Percentiles rank a stretch among this genome's conserved stretches.
Evolutionary conservation across 163 green algal genomes (phyloP).

Genomic region (Trebouxiophyceae sp.): DNA sequence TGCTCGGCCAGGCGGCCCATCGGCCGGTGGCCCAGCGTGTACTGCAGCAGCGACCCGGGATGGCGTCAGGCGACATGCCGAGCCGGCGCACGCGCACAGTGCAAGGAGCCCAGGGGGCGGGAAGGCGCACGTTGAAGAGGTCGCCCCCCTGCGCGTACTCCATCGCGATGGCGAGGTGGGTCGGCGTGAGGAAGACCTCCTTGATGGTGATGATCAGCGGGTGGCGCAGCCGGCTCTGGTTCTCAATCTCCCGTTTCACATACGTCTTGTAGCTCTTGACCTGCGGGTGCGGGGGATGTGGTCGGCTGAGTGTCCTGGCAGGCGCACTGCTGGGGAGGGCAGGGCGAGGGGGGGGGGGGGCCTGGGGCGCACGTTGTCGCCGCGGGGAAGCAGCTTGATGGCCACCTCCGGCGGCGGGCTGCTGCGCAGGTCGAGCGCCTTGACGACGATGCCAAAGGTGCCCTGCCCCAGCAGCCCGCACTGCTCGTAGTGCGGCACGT

Average conservation of each 20-base stretch:
- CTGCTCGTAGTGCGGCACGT: slow-evolving; percentile 7
- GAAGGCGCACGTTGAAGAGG: slow-evolving; percentile 22
- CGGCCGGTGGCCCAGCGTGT: slow-evolving; percentile 14
- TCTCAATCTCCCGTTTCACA: slow-evolving; percentile 28
- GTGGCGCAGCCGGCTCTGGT: slow-evolving; percentile 27
- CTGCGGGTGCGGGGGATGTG: not conserved
- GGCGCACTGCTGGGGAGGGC: not conserved
- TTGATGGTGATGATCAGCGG: slow-evolving; percentile 20
- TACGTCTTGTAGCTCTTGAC: slow-evolving; percentile 26
- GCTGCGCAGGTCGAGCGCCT: slow-evolving; percentile 15
- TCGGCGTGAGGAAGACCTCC: slow-evolving; percentile 46
- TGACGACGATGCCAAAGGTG: slow-evolving; percentile 30
- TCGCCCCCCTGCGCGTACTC: slow-evolving; percentile 52
- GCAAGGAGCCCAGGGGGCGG: not conserved
- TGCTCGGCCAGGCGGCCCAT: slow-evolving; percentile 59
- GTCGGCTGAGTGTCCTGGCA: not conserved
- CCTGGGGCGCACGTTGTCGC: slow-evolving; percentile 27
- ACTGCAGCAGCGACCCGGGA: no score
- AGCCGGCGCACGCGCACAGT: not conserved
- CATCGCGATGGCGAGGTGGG: slow-evolving; percentile 57
- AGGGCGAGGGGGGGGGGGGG: no score
- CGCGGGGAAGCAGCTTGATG: slow-evolving; percentile 44
- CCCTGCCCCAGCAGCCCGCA: slow-evolving; percentile 18
- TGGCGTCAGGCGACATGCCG: no score
- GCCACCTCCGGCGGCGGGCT: slow-evolving; percentile 25